Evolutionary conservation across 805 yeast species (phyloP).

Genomic region (Wickerhamomyces tratensis): DNA sequence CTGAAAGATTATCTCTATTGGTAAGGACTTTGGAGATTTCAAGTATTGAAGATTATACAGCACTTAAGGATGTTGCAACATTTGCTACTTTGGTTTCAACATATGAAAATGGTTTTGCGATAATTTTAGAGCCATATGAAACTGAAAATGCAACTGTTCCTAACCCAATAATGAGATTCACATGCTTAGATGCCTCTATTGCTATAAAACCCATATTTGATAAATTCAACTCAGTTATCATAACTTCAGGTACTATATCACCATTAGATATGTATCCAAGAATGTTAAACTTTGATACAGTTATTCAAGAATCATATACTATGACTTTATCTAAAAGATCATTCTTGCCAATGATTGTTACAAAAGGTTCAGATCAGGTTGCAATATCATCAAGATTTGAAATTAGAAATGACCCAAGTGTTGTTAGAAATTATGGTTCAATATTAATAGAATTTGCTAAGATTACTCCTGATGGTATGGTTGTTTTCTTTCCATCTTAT

Average conservation of each 20-base stretch:
- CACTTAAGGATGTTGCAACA: slow-evolving; percentile 91
- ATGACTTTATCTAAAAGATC: slow-evolving; percentile 92
- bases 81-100: slow-evolving; percentile 95
- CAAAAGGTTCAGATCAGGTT: slow-evolving; percentile 97
- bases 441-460: slow-evolving; percentile 86
- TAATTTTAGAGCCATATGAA: slow-evolving; percentile 93
- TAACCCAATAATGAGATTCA: slow-evolving; percentile 85
- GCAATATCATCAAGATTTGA: slow-evolving; percentile 94
- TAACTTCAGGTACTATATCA: slow-evolving; percentile 96
- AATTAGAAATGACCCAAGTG: slow-evolving; percentile 95
- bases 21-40: slow-evolving; percentile 83
- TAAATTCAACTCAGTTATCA: slow-evolving; percentile 81
- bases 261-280: slow-evolving; percentile 98
- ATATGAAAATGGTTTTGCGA: slow-evolving; percentile 84
- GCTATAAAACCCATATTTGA: slow-evolving; percentile 97
- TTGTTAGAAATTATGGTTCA: slow-evolving; percentile 94
- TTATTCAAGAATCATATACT: slow-evolving; percentile 87
- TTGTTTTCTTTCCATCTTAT: slow-evolving; percentile 95
- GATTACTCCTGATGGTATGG: slow-evolving; percentile 96
- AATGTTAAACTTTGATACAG: slow-evolving; percentile 90
- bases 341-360: slow-evolving; percentile 89
- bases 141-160: slow-evolving; percentile 92
- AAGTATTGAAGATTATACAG: slow-evolving; percentile 86
- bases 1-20: slow-evolving; percentile 80
- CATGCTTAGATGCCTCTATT: slow-evolving; percentile 95